These are phyloP conservation scores for Leccinum uliginosum DNA, from an alignment of 768 basidiomycete genomes.

Conservation along the genomic window DNA sequence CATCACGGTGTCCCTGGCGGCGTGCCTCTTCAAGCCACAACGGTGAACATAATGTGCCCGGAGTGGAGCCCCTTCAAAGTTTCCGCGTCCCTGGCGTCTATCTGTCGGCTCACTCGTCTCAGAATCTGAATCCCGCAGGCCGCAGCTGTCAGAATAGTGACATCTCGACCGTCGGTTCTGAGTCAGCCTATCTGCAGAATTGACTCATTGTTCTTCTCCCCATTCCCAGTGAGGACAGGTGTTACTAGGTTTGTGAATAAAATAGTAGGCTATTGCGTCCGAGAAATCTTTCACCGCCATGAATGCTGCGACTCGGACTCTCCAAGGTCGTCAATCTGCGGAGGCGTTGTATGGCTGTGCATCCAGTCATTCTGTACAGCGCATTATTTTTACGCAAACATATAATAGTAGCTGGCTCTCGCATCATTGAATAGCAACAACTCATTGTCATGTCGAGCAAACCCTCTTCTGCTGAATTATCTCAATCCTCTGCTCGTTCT, in stretches of 20 bases:
- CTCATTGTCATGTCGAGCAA: background rate
- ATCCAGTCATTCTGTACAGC: background rate
- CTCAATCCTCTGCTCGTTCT: background rate
- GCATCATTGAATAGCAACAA: background rate
- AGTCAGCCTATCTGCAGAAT: background rate
- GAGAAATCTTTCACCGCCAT: background rate
- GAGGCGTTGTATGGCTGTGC: conserved; percentile 1
- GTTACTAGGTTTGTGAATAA: no score
- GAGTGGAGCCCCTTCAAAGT: background rate
- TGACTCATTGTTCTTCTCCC: background rate
- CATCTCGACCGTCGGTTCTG: background rate
- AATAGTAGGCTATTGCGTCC: background rate
- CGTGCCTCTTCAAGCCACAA: background rate
- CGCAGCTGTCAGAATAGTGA: background rate
- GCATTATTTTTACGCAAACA: background rate
- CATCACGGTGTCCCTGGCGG: no score
- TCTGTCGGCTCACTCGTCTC: background rate
- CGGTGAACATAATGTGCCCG: background rate
- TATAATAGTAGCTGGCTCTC: conserved; percentile 1
- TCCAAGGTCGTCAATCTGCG: background rate
- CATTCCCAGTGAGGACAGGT: background rate
- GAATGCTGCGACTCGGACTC: background rate
- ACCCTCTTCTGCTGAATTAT: background rate
- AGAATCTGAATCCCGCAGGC: background rate
- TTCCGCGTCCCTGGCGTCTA: background rate